Evolutionary conservation across 176 grass and related monocot species (phyloP).

Genomic region (Carex parvula): DNA sequence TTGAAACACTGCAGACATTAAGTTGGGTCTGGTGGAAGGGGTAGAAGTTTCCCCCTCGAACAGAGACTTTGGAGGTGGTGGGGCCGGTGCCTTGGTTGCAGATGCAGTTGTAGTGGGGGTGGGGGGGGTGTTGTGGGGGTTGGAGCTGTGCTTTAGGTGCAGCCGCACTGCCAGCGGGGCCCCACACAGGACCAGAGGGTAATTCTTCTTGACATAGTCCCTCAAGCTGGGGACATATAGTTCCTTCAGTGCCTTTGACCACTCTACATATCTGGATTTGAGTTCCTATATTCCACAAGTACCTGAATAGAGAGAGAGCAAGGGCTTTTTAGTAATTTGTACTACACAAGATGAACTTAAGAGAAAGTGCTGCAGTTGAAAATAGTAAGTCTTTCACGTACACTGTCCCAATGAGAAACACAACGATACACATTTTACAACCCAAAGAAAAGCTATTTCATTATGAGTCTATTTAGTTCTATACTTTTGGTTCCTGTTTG

Average conservation of each 20-base stretch:
- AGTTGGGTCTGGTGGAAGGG: conserved; percentile 52
- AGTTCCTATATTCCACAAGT: conserved; percentile 93
- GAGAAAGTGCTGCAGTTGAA: background rate
- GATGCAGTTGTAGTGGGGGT: conserved; percentile 35
- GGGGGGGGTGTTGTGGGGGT: conserved; percentile 38
- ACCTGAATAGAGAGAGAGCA: conserved; percentile 39
- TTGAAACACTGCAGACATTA: conserved; percentile 91
- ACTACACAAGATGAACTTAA: background rate
- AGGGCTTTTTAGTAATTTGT: background rate
- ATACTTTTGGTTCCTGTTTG: background rate
- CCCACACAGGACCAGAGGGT: conserved; percentile 60
- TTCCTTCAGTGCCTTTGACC: conserved; percentile 95
- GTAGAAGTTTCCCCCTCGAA: conserved; percentile 47
- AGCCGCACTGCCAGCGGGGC: conserved; percentile 21
- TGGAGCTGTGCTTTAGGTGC: conserved; percentile 15
- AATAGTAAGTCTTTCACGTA: background rate
- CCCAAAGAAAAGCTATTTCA: background rate
- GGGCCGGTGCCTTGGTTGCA: conserved; percentile 50
- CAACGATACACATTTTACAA: background rate
- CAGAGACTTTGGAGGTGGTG: conserved; percentile 67
- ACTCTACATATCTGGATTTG: conserved; percentile 90
- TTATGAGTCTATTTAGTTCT: background rate
- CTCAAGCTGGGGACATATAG: conserved; percentile 72
- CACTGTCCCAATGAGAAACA: background rate
- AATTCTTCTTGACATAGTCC: conserved; percentile 84